Evolutionary conservation across 2,329 filamentous ascomycete species (phyloP).

Genomic region (Cadophora luteo-olivacea): DNA sequence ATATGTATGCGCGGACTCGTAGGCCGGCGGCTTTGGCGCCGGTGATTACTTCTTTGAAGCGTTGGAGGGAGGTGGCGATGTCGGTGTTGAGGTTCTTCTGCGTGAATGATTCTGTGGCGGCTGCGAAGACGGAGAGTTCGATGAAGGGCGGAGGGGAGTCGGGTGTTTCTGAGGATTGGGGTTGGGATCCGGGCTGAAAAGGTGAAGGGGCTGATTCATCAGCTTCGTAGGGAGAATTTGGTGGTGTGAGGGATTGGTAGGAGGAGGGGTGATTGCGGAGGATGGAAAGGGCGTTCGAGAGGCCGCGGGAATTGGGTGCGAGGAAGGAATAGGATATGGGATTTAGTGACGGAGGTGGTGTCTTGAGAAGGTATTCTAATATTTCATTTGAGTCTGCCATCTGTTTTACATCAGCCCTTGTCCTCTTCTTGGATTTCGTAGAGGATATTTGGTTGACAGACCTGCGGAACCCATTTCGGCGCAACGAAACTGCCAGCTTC

Average conservation of each 20-base stretch:
- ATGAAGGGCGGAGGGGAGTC: constrained; percentile 50
- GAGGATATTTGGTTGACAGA: constrained; percentile 44
- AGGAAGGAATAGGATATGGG: constrained; percentile 81
- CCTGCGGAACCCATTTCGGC: constrained; percentile 85
- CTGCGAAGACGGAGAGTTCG: constrained; percentile 83
- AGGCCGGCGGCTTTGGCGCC: constrained; percentile 69
- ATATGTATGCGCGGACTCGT: constrained; percentile 80
- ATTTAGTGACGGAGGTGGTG: constrained; percentile 57
- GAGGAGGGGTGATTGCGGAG: constrained; percentile 61
- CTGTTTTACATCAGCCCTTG: constrained; percentile 47
- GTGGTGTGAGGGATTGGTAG: constrained; percentile 53
- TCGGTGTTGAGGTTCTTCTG: constrained; percentile 83
- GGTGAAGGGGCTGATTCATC: constrained; percentile 41
- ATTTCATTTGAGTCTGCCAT: constrained; percentile 83
- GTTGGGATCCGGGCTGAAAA: constrained; percentile 23
- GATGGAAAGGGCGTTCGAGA: constrained; percentile 65
- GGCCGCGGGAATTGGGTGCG: constrained; percentile 76
- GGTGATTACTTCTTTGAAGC: constrained; percentile 74
- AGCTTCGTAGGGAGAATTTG: constrained; percentile 32
- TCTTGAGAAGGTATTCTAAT: constrained; percentile 69
- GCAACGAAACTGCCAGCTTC: constrained; percentile 85
- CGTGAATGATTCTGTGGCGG: constrained; percentile 82
- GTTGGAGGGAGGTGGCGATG: constrained; percentile 74
- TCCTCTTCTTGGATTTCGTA: neutral
- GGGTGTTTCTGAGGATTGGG: neutral